A percentile compares a stretch with the other conserved stretches of the same genome.
phyloP scores from a whole-genome alignment of 192 early-diverging fungal genomes.

The Rhizophagus clarus region DNA sequence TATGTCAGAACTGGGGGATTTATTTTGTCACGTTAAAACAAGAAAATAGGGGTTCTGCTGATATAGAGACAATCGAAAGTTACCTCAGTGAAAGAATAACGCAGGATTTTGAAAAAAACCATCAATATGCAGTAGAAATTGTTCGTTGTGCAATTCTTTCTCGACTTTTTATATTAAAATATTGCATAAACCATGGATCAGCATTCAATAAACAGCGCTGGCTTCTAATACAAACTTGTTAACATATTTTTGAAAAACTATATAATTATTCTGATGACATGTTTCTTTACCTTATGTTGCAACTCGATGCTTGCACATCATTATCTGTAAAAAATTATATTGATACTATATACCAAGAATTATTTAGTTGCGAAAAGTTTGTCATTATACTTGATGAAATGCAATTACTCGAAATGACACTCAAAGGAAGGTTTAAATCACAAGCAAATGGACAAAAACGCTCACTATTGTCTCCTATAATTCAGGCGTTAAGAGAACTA shows the following conservation, averaged over 20 bases:
- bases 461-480: slow-evolving; percentile 5
- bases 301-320: not conserved
- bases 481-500: slow-evolving; percentile 11
- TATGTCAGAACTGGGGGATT: slow-evolving; percentile 6
- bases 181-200: not conserved
- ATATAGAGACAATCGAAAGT: not conserved
- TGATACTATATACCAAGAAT: not conserved
- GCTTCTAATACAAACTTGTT: slow-evolving; percentile 7
- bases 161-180: not conserved
- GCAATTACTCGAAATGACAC: too few species aligned
- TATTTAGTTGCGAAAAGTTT: not conserved
- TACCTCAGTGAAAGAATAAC: not conserved
- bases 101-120: not conserved
- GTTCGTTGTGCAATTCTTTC: slow-evolving; percentile 10
- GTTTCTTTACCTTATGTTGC: not conserved
- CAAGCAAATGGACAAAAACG: too few species aligned
- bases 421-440: too few species aligned
- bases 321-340: not conserved
- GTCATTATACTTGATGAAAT: too few species aligned
- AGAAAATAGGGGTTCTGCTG: slow-evolving; percentile 9
- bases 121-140: not conserved
- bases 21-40: not conserved
- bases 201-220: slow-evolving; percentile 9
- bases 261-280: slow-evolving; percentile 7
- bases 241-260: not conserved